These are phyloP conservation scores for Cryptococcus neoformans DNA, from an alignment of 1,284 basidiomycete species.

Conservation along the genomic window DNA sequence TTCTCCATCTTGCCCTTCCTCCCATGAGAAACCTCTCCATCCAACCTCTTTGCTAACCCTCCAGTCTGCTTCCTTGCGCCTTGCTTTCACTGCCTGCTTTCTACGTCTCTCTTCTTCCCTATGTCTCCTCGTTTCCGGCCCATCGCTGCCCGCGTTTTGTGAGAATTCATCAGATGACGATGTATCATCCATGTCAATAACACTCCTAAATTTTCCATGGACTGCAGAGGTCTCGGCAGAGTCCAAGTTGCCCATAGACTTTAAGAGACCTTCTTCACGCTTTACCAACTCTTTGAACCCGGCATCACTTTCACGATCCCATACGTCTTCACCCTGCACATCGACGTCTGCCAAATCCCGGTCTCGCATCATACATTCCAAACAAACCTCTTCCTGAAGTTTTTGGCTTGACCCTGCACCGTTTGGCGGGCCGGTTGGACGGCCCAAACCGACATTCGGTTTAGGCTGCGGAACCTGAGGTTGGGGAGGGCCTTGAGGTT, in stretches of 20 bases:
- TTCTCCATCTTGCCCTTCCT: slow-evolving; percentile 38
- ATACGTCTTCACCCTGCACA: slow-evolving; percentile 78
- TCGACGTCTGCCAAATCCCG: slow-evolving; percentile 96
- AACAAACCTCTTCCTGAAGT: slow-evolving; percentile 67
- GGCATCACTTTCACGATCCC: slow-evolving; percentile 72
- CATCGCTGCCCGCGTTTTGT: slow-evolving; percentile 16
- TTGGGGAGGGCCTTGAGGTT: not conserved
- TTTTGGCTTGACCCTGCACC: slow-evolving; percentile 2
- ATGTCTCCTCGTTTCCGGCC: slow-evolving; percentile 22
- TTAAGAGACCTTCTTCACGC: slow-evolving; percentile 56
- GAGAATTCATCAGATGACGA: slow-evolving; percentile 9
- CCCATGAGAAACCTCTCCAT: slow-evolving; percentile 47
- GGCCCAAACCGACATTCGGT: not conserved
- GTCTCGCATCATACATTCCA: slow-evolving; percentile 99
- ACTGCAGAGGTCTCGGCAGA: not conserved
- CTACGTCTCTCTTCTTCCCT: slow-evolving; percentile 15
- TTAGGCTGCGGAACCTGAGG: not conserved
- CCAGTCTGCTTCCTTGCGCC: slow-evolving; percentile 23
- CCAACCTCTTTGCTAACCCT: slow-evolving; percentile 26
- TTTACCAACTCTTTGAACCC: slow-evolving; percentile 60
- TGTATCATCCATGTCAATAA: not conserved
- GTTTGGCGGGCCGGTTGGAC: slow-evolving; percentile 5
- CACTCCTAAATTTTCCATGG: not conserved
- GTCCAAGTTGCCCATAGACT: slow-evolving; percentile 13
- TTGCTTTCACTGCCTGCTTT: slow-evolving; percentile 17